phyloP scores from a whole-genome alignment of 106 monocot genomes.

The Dendrobium chrysotoxum region DNA sequence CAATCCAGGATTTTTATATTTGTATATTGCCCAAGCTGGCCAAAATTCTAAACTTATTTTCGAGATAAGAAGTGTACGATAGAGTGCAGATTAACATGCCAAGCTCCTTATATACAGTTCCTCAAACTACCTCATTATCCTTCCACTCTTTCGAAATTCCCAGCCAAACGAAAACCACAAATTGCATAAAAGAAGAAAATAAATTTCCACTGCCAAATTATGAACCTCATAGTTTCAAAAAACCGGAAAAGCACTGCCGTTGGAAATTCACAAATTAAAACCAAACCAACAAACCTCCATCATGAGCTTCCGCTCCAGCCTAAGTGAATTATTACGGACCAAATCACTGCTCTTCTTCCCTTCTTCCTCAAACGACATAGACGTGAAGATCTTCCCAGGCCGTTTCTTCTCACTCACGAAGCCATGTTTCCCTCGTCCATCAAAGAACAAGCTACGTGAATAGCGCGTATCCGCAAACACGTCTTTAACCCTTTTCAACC shows the following conservation, averaged over 20 bases:
- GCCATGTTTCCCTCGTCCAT: conserved; percentile 19
- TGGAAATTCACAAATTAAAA: neutral
- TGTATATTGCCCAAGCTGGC: neutral
- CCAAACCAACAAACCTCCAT: conserved; percentile 40
- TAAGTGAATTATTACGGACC: conserved; percentile 26
- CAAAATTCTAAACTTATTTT: neutral
- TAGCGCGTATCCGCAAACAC: conserved; percentile 58
- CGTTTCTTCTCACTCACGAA: conserved; percentile 28
- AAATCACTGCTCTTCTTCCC: conserved; percentile 8
- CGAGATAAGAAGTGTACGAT: neutral
- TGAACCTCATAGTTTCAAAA: neutral
- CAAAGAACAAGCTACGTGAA: conserved; percentile 51
- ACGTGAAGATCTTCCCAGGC: conserved; percentile 73
- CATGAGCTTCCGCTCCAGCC: conserved; percentile 70
- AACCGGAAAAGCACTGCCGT: neutral
- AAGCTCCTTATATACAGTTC: neutral
- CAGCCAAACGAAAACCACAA: neutral
- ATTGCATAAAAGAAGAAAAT: neutral
- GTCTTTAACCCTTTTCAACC: conserved; percentile 64
- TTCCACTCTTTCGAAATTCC: neutral
- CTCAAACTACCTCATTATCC: neutral
- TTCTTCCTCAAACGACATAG: conserved; percentile 66
- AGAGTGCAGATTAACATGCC: neutral
- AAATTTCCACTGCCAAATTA: neutral
- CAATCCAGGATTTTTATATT: neutral